Evolutionary conservation across 305 asterid species (phyloP).

Genomic region (Solanum hybrid): DNA sequence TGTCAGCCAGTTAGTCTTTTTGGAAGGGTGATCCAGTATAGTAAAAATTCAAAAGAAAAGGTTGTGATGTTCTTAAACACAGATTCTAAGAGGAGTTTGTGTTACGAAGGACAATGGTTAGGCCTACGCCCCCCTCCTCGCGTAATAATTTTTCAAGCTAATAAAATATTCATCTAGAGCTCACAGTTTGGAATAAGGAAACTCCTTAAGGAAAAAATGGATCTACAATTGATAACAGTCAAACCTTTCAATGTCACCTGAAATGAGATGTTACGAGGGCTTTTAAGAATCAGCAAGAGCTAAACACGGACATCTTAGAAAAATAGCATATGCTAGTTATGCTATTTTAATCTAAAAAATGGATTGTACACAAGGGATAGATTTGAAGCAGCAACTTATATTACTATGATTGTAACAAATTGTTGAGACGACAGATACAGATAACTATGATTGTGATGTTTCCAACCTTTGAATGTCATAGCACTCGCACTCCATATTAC

Average conservation of each 20-base stretch:
- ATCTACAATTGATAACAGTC: neutral
- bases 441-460: neutral
- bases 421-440: neutral
- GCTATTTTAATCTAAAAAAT: neutral
- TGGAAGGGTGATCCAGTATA: neutral
- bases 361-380: neutral
- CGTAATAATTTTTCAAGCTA: neutral
- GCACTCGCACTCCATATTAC: neutral
- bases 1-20: neutral
- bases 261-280: neutral
- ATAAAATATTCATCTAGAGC: neutral
- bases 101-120: neutral
- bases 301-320: neutral
- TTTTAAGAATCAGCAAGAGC: neutral
- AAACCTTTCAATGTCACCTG: neutral
- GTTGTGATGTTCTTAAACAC: neutral
- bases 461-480: neutral
- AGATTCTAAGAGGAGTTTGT: neutral
- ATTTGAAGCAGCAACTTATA: neutral
- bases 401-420: neutral
- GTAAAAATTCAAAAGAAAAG: neutral
- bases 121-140: neutral
- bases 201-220: neutral
- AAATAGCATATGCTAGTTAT: neutral
- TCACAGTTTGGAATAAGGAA: neutral